Evolutionary conservation across 192 early-diverging fungal species (phyloP), one percentile per base, ranked within the genome.

Genomic region (Podila minutissima): DNA sequence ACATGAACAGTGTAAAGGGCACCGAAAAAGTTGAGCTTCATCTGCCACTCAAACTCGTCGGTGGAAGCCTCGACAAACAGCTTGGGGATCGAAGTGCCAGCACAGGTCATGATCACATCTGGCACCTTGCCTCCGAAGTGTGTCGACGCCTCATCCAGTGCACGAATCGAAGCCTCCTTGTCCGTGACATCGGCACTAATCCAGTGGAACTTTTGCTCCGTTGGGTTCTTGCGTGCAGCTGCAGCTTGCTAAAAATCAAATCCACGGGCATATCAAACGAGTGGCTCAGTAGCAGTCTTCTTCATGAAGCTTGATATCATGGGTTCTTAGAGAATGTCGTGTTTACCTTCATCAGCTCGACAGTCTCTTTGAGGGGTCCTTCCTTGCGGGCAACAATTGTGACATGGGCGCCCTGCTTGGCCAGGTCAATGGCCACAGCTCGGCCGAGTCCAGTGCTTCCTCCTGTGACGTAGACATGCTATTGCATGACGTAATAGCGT

Each of bases 401-500:
- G 2, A 93, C 88, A 69, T 93, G 86, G 1, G 93, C 93, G 13
- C 93, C 92, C 35, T 86, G 85, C 24, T 89, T 88, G 2, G 86
- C 92, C 48, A 93, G 74, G 37, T 91, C 85, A 33, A 88, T 74
- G n/a, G 91, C 91, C 0, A 93, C 60, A 22, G 75, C 86, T 76
- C 90, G 87, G 57, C 92, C 92, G 13, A 93, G 84, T 0, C 93
- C 93, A n/a, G 87, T 84, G 74, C 92, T 93, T 66, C 92, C 92
- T 62, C 93, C 93, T 0, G 93, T 93, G 61, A 95, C 86, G 66
- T 91, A 92, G 48, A 88, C 91, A 77, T 93, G 92, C 74, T 92
- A 76, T 33, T 22, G 22, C 2, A 46, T 13, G 26, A 35, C 0
- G 22, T 2, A 46, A 28, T 5, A 28, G 11, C n/a, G 26, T 10